phyloP scores from a whole-genome alignment of 129 eudicot genomes.

The Dittrichia graveolens region DNA sequence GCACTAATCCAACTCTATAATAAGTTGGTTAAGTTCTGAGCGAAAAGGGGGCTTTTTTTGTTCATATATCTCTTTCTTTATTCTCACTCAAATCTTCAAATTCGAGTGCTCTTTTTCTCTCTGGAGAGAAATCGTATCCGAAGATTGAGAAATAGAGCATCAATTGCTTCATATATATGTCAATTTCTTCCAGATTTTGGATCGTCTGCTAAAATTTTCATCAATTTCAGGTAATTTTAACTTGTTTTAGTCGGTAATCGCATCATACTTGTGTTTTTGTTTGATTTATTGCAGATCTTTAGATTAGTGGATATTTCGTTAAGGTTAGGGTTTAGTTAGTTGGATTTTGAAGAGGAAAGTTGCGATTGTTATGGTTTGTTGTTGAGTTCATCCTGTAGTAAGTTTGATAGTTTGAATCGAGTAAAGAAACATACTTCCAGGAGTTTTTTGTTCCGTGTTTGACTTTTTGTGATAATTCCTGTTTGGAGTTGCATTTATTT shows the following conservation, averaged over 20 bases:
- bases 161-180: conserved; percentile 18
- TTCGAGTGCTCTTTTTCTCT: conserved; percentile 12
- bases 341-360: conserved; percentile 12
- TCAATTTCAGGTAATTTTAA: conserved; percentile 31
- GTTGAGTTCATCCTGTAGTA: conserved; percentile 9
- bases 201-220: conserved; percentile 21
- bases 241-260: conserved; percentile 25
- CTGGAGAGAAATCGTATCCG: background rate
- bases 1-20: background rate
- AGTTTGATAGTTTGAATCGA: conserved; percentile 2
- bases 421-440: background rate
- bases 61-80: conserved; percentile 32
- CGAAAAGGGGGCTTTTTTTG: background rate
- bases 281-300: conserved; percentile 24
- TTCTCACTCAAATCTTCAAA: conserved; percentile 28
- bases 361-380: background rate
- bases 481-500: background rate
- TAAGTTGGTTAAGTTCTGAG: background rate
- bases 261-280: background rate
- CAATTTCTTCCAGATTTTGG: background rate
- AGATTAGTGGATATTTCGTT: conserved; percentile 20
- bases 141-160: conserved; percentile 18
- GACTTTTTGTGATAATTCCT: background rate
- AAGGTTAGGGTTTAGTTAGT: conserved; percentile 27
- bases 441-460: background rate